phyloP scores from a whole-genome alignment of 805 yeast genomes.

The Metahyphopichia silvanorum region DNA sequence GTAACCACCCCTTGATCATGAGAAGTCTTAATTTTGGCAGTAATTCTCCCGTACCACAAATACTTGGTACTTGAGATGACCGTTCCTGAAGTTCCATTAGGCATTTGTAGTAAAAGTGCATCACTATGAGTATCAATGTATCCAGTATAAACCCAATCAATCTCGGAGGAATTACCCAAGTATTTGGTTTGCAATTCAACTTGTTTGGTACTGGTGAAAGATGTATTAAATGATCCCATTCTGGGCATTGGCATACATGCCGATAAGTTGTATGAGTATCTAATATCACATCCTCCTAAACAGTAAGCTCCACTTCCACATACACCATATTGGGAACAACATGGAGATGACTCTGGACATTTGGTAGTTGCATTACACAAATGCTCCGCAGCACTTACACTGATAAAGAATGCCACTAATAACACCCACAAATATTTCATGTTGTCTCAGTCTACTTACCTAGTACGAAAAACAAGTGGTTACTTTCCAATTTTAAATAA shows the following conservation, averaged over 20 bases:
- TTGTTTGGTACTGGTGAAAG: slow-evolving; percentile 31
- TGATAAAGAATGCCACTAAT: background rate
- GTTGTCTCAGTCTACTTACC: too few relatives aligned
- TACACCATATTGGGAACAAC: slow-evolving; percentile 78
- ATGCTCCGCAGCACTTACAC: slow-evolving; percentile 8
- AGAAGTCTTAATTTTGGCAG: slow-evolving; percentile 68
- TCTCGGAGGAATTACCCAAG: slow-evolving; percentile 67
- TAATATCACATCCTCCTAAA: slow-evolving; percentile 85
- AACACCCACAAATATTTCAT: slow-evolving; percentile 3
- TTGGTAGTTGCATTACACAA: slow-evolving; percentile 49
- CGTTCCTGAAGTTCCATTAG: slow-evolving; percentile 69
- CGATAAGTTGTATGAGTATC: slow-evolving; percentile 56
- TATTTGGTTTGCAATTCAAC: slow-evolving; percentile 32
- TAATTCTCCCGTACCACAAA: slow-evolving; percentile 85
- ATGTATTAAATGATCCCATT: slow-evolving; percentile 47
- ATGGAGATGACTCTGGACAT: slow-evolving; percentile 81
- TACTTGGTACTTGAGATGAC: slow-evolving; percentile 75
- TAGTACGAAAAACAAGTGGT: too few relatives aligned
- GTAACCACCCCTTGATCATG: slow-evolving; percentile 78
- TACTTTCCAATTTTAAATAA: too few relatives aligned
- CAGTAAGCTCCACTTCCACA: slow-evolving; percentile 80
- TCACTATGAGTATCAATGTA: slow-evolving; percentile 48
- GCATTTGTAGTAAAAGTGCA: slow-evolving; percentile 70
- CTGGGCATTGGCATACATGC: slow-evolving; percentile 88
- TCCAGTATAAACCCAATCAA: slow-evolving; percentile 73